Conservation (phyloP, 2,329 filamentous ascomycete genomes). For the Phialophora verrucosa region DNA sequence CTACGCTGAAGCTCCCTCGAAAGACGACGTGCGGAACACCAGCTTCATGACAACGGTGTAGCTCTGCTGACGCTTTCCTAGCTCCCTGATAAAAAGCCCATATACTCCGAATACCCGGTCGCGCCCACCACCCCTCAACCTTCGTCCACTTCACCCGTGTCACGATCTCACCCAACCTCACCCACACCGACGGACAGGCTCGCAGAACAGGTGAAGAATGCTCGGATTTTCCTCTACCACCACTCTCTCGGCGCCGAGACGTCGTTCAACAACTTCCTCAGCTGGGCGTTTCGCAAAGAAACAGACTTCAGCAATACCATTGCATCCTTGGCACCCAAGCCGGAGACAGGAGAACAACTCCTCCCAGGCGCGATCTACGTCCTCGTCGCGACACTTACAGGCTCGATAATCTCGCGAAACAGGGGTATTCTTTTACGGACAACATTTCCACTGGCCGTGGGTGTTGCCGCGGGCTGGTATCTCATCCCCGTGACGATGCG, state of each 20-base stretch:
- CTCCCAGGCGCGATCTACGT: slow-evolving; percentile 92
- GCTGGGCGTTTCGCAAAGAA: slow-evolving; percentile 82
- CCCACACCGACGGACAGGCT: slow-evolving; percentile 90
- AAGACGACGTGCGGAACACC: slow-evolving; percentile 41
- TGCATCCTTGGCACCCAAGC: slow-evolving; percentile 83
- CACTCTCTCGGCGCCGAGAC: slow-evolving; percentile 78
- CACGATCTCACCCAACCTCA: slow-evolving; percentile 37
- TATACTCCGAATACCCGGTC: slow-evolving; percentile 46
- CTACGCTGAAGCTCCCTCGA: slow-evolving; percentile 50
- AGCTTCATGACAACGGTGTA: not conserved
- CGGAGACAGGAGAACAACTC: slow-evolving; percentile 83
- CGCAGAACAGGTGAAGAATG: slow-evolving; percentile 78
- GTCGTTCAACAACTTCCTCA: slow-evolving; percentile 80
- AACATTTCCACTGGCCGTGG: slow-evolving; percentile 76
- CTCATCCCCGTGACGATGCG: slow-evolving; percentile 87
- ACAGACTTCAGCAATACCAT: slow-evolving; percentile 87
- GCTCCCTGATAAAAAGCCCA: slow-evolving; percentile 47
- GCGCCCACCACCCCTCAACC: slow-evolving; percentile 26
- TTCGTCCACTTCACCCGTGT: slow-evolving; percentile 27
- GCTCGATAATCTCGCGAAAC: slow-evolving; percentile 87
- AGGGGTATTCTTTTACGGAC: slow-evolving; percentile 82
- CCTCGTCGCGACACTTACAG: slow-evolving; percentile 91
- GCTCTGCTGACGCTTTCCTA: slow-evolving; percentile 31
- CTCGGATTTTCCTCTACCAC: slow-evolving; percentile 78
- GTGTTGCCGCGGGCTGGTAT: slow-evolving; percentile 80